Evolutionary conservation across 352 stramenopile species (phyloP).

Genomic region (Phytophthora macrochlamydospora): DNA sequence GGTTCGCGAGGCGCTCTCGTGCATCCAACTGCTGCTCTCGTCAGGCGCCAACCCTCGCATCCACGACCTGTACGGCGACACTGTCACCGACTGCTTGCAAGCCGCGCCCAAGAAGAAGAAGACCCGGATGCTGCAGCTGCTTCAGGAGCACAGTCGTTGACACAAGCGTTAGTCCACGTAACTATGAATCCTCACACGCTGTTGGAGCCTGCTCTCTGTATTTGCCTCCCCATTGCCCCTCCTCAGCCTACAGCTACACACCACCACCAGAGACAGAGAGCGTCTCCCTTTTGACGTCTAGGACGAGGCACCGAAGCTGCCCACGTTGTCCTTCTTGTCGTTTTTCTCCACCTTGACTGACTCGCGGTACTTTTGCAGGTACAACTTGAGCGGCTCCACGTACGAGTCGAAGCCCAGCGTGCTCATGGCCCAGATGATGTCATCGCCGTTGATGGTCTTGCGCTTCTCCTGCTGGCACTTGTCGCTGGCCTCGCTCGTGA

Average conservation of each 20-base stretch:
- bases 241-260: slow-evolving; percentile 4
- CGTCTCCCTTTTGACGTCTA: slow-evolving; percentile 31
- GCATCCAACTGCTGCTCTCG: slow-evolving; percentile 53
- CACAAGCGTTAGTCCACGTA: not conserved
- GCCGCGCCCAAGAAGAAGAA: slow-evolving; percentile 50
- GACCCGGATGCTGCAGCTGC: slow-evolving; percentile 44
- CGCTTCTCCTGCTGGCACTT: slow-evolving; percentile 99
- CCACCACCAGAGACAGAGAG: not conserved
- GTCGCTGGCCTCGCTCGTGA: slow-evolving; percentile 98
- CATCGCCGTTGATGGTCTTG: slow-evolving; percentile 99
- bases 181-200: too few species aligned
- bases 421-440: slow-evolving; percentile 99
- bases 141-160: slow-evolving; percentile 29
- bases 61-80: slow-evolving; percentile 65
- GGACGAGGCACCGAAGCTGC: slow-evolving; percentile 83
- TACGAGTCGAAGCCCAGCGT: slow-evolving; percentile 99
- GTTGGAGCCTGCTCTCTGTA: slow-evolving; percentile 10
- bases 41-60: slow-evolving; percentile 42
- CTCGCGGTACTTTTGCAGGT: slow-evolving; percentile 98
- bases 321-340: slow-evolving; percentile 92
- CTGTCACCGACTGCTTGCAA: slow-evolving; percentile 40
- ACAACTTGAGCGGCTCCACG: slow-evolving; percentile 99
- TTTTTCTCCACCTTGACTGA: slow-evolving; percentile 91
- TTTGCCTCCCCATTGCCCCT: slow-evolving; percentile 5
- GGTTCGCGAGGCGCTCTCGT: slow-evolving; percentile 49